Base-by-base conservation (phyloP, 805 yeast species). In the Metschnikowia bowlesiae region DNA sequence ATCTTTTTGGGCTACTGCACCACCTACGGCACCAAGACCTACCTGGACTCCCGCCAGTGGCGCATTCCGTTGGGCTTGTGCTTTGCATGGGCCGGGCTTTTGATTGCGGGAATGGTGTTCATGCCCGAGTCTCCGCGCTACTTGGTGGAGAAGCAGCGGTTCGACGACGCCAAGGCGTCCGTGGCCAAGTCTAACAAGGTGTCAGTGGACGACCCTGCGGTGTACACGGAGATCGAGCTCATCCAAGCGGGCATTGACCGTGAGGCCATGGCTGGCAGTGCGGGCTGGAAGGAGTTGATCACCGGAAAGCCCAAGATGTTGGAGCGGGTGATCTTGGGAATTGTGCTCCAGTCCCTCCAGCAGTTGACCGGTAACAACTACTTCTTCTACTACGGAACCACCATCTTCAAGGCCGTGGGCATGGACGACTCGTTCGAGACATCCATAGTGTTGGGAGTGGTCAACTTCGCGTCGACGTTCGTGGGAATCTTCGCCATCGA, bases 81-180 rank as follows among this genome's bases (percentile, higher is more conserved):
- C 48, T 73, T 70, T 45, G 67, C 65, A 4, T 76, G 78, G 77
- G 79, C 81, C 60, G 59, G 69, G 46, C 60, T 79, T 44, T 71
- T 79, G 73, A 68, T 75, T 38, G 53, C 62, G 32, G 84, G 81
- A 62, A 76, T 78, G 82, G 53, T 74, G 29, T 71, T 74, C 55
- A 81, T 83, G 78, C 89, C 89, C 34, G 90, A 84, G 69, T 81
- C 87, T 33, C 86, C 89, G 54, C 71, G 87, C 62, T 84, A 64
- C 69, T 75, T 84, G 67, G 73, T 81, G 53, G 81, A 77, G 64
- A 70, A 69, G 53, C 71, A 68, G 39, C 73, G 68, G 49, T 54
- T 73, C 34, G 84, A 80, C 33, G 81, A 79, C 50, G 89, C 89
- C 39, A 76, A 66, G 59, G 52, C 53, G 3, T 76, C 85, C 10